These are phyloP conservation scores for Tulasnella sp. DNA, from an alignment of 768 basidiomycete species.

Conservation along the genomic window DNA sequence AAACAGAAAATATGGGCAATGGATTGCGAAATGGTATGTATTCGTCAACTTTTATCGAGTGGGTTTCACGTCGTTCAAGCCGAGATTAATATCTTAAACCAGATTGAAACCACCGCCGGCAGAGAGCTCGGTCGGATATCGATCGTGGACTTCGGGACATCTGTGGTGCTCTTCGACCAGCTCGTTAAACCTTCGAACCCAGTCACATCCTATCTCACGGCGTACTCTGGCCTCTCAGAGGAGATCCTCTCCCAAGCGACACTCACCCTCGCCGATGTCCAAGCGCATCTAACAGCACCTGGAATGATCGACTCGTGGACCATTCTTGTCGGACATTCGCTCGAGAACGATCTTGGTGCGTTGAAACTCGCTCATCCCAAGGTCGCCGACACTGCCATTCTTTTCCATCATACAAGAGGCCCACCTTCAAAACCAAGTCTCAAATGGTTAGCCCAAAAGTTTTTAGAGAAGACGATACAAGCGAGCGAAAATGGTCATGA, in stretches of 20 bases:
- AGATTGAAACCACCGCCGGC: slow-evolving; percentile 39
- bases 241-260: slow-evolving; percentile 56
- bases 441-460: slow-evolving; percentile 94
- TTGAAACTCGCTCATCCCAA: slow-evolving; percentile 76
- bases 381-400: slow-evolving; percentile 84
- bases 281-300: slow-evolving; percentile 52
- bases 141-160: slow-evolving; percentile 65
- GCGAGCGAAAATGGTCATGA: slow-evolving; percentile 62
- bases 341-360: slow-evolving; percentile 87
- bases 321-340: slow-evolving; percentile 88
- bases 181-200: slow-evolving; percentile 81
- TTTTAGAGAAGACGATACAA: slow-evolving; percentile 87
- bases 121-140: slow-evolving; percentile 82
- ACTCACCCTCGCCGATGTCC: slow-evolving; percentile 71
- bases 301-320: slow-evolving; percentile 35
- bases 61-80: not conserved
- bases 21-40: slow-evolving; percentile 91
- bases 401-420: slow-evolving; percentile 89
- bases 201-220: slow-evolving; percentile 88
- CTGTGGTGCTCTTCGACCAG: slow-evolving; percentile 71
- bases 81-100: too few relatives aligned
- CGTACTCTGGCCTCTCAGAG: slow-evolving; percentile 90
- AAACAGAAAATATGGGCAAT: slow-evolving; percentile 59
- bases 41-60: too few relatives aligned
- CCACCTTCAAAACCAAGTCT: slow-evolving; percentile 89